Conservation (phyloP, 140 eudicot species). For the Flaveria floridana region DNA sequence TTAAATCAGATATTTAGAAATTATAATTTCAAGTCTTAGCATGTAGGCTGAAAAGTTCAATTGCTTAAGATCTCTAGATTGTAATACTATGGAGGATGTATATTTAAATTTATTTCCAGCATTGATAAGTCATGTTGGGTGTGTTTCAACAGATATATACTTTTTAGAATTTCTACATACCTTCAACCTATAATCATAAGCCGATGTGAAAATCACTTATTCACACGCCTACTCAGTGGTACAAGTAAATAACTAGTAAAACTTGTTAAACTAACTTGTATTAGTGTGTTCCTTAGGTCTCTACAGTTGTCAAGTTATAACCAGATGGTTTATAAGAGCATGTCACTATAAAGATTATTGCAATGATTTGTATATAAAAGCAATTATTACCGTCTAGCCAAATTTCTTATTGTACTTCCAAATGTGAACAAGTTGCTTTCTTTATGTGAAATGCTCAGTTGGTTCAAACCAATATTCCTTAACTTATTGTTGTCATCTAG, state of each 20-base stretch:
- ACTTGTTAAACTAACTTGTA: not conserved
- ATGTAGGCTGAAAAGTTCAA: not conserved
- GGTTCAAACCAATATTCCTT: conserved; percentile 6
- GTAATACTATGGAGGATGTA: not conserved
- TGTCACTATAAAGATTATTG: not conserved
- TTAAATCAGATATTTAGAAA: not conserved
- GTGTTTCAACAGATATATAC: not conserved
- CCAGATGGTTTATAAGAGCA: conserved; percentile 3
- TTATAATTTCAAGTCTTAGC: not conserved
- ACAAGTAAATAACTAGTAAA: not conserved
- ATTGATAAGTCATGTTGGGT: not conserved
- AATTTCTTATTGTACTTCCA: not conserved
- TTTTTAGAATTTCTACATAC: not conserved
- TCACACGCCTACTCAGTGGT: not conserved
- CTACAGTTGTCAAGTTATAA: not conserved
- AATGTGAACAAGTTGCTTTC: not conserved
- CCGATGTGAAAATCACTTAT: not conserved
- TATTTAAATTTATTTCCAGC: not conserved
- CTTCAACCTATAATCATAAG: not conserved
- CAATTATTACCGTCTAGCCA: not conserved
- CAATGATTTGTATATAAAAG: not conserved
- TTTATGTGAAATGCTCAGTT: not conserved
- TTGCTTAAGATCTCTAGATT: not conserved
- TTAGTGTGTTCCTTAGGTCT: not conserved
- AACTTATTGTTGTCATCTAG: not conserved